Conservation (phyloP, 371 early-diverging fungal genomes). For the Apophysomyces elegans region DNA sequence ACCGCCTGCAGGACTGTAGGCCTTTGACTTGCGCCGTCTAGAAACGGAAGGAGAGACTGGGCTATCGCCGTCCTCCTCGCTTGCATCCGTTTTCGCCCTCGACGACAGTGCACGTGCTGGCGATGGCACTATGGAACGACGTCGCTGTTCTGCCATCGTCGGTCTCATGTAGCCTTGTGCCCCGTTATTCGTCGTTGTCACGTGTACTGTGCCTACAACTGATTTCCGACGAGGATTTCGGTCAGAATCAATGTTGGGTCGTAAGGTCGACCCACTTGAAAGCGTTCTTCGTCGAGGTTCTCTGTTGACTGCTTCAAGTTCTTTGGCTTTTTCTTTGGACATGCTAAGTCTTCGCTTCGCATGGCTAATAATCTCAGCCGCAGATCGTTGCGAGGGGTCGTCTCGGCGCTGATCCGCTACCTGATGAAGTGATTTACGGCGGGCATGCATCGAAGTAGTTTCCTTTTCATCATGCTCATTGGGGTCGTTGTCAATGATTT, state of each 20-base stretch:
- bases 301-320: conserved; percentile 19
- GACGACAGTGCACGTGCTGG: conserved; percentile 2
- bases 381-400: conserved; percentile 9
- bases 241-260: conserved; percentile 14
- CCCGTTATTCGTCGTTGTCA: background rate
- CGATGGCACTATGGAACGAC: conserved; percentile 21
- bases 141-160: conserved; percentile 34
- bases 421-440: background rate
- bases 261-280: conserved; percentile 35
- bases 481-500: background rate
- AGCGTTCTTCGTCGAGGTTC: conserved; percentile 37
- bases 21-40: background rate
- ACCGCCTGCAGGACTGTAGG: conserved; percentile 5
- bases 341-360: conserved; percentile 35
- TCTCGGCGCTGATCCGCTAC: background rate
- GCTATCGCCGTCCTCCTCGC: background rate
- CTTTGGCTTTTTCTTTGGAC: conserved; percentile 38
- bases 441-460: background rate
- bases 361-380: conserved; percentile 24
- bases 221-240: conserved; percentile 23
- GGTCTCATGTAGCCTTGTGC: conserved; percentile 33
- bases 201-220: conserved; percentile 4
- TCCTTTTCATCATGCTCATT: background rate
- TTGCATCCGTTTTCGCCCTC: background rate
- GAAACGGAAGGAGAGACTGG: background rate